Conservation (phyloP, 805 yeast species). For the Candida parachauliodes region DNA sequence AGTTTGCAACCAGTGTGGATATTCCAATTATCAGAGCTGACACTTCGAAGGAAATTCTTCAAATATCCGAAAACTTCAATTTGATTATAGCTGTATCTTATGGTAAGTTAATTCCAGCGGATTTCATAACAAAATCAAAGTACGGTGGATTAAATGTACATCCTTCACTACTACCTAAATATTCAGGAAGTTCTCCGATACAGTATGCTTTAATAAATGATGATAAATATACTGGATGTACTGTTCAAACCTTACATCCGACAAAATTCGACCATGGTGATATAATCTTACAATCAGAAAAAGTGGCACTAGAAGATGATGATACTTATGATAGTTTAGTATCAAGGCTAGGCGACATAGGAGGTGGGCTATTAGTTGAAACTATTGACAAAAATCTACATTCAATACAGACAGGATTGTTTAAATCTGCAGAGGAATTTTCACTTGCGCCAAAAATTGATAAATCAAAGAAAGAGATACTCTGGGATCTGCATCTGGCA, state of each 20-base stretch:
- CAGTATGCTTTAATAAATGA: slow-evolving; percentile 71
- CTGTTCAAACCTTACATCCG: slow-evolving; percentile 89
- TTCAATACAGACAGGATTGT: slow-evolving; percentile 16
- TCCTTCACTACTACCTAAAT: slow-evolving; percentile 80
- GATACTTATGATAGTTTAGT: slow-evolving; percentile 49
- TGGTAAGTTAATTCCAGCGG: slow-evolving; percentile 73
- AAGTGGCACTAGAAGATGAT: slow-evolving; percentile 32
- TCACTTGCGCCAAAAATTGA: slow-evolving; percentile 60
- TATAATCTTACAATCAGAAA: slow-evolving; percentile 55
- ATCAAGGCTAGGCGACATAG: slow-evolving; percentile 51
- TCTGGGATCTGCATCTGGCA: slow-evolving; percentile 44
- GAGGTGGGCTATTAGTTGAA: slow-evolving; percentile 54
- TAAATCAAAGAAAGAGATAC: slow-evolving; percentile 37
- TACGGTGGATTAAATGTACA: slow-evolving; percentile 86
- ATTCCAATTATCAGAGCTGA: slow-evolving; percentile 52
- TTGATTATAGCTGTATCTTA: slow-evolving; percentile 89
- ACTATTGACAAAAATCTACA: slow-evolving; percentile 37
- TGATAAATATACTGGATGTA: slow-evolving; percentile 70
- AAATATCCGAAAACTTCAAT: slow-evolving; percentile 37
- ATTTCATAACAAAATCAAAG: slow-evolving; percentile 44
- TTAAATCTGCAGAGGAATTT: slow-evolving; percentile 24
- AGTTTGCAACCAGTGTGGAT: slow-evolving; percentile 28
- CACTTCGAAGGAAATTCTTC: slow-evolving; percentile 33
- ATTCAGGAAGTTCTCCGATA: slow-evolving; percentile 87
- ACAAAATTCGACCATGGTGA: slow-evolving; percentile 78